Base-by-base conservation (phyloP, 2,329 filamentous ascomycete species). In the Fusarium xyrophilum region DNA sequence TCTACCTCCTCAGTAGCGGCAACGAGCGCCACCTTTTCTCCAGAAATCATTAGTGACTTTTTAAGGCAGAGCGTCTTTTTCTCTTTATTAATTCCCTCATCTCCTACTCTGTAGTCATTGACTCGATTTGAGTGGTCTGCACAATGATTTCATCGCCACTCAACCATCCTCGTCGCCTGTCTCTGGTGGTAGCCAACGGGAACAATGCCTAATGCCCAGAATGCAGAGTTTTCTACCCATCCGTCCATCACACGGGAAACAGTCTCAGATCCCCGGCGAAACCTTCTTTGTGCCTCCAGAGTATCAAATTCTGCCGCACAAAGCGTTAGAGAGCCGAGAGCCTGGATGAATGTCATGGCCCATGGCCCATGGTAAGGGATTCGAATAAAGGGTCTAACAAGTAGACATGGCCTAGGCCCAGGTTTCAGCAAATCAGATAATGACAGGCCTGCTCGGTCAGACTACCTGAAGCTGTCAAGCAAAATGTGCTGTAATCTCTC, bases 401-500 rank as follows among this genome's bases (percentile, higher is more conserved):
- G 27, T 40, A 23, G 44, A 55, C 48, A 57, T 42, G 47, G 64
- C 51, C 65, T 27, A 53, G 33, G 38, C 59, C 65, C 66, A n/a
- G 54, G 56, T 68, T 65, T 66, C 65, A 68, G 54, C 53, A 33
- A 38, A 43, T 39, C 30, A 54, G 48, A 54, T 52, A 63, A 61
- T 43, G 35, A 66, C 66, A 69, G 57, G 66, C 52, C 57, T 59
- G 67, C 36, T 54, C 67, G 63, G 67, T 35, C 51, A 21, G 43
- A 59, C 58, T 68, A 43, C 63, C 67, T 65, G 59, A 70, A 70
- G 59, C 58, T 68, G 67, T 70, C 58, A 63, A 69, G 28, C 25
- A 64, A 64, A 38, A 51, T 36, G 67, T 58, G 67, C 67, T 69
- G 67, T 69, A 69, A 69, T 70, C 61, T 69, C 67, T 70, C 61